Base-by-base conservation (phyloP, 345 rosid genomes). In the Eucalyptus camaldulensis region DNA sequence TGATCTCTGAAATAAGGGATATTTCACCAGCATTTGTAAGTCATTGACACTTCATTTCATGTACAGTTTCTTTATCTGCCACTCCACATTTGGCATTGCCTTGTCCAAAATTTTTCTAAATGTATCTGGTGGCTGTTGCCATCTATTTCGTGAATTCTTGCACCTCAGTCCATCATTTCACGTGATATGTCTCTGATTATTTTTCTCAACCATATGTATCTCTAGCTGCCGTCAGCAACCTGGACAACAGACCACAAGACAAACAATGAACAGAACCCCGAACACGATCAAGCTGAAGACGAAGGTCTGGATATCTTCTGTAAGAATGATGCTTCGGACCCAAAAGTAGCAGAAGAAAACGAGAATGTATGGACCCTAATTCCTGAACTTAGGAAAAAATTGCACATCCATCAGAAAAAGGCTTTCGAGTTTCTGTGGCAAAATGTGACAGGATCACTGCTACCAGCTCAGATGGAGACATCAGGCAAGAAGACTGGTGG, bases 391-490 rank as follows among this genome's bases (percentile, higher is more conserved):
- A 91, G 93, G 90, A 91, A 69, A 86, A 97, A 96, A 86, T 89
- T 97, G 47, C 99, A 96, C 83, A 33, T 92, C 90, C 99, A 97
- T 89, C 99, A 98, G 93, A 94, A 90, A 85, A 95, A 92, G 90
- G 99, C 99, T 89, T 98, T 94, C n/a, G 98, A 97, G 92, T 98
- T 97, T 91, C 94, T 98, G 45, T 96, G 99, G 99, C 90, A 76
- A 90, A 98, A 98, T 72, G 86, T 95, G 53, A 95, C 99, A 8
- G 99, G 99, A 76, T 95, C 98, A 65, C 67, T 95, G 87, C 93
- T 91, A 25, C 99, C 99, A 6, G 89, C 94, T 31, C 89, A 47
- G 7, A 98, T 95, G 96, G 93, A 94, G 51, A 89, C 92, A 19
- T 45, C 92, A 87, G 91, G 96, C 10, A 94, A 90, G 87, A 93